These are phyloP conservation scores for Leccinum imitatum DNA, from an alignment of 768 basidiomycete genomes.

Conservation along the genomic window DNA sequence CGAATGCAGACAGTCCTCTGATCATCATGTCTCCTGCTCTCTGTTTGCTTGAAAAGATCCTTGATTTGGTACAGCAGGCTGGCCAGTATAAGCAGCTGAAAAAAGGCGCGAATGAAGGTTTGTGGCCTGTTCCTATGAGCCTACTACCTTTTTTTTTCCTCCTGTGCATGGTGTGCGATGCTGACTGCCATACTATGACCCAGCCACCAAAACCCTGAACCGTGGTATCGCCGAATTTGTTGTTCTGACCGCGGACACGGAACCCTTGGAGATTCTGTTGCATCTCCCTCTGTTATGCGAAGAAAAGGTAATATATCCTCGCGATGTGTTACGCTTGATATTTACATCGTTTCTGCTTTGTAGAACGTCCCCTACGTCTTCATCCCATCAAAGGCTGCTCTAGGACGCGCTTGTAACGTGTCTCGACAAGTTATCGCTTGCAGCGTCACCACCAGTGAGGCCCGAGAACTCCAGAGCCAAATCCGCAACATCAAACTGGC, in stretches of 20 bases:
- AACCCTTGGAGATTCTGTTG: slow-evolving; percentile 95
- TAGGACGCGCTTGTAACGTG: slow-evolving; percentile 95
- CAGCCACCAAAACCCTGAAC: slow-evolving; percentile 97
- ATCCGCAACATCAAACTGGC: slow-evolving; percentile 82
- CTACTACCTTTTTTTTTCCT: not conserved
- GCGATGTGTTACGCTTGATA: not conserved
- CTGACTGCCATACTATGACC: slow-evolving; percentile 8
- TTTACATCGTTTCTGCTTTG: slow-evolving; percentile 3
- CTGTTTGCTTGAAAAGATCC: slow-evolving; percentile 55
- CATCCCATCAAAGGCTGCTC: slow-evolving; percentile 90
- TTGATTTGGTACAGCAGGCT: slow-evolving; percentile 94
- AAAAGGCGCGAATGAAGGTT: slow-evolving; percentile 98
- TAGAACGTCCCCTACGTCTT: slow-evolving; percentile 97
- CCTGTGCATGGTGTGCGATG: not conserved
- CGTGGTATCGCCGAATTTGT: slow-evolving; percentile 98
- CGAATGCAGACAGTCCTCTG: not conserved
- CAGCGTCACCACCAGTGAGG: slow-evolving; percentile 95
- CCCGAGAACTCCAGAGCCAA: slow-evolving; percentile 85
- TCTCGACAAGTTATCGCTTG: slow-evolving; percentile 93
- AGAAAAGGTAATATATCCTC: slow-evolving; percentile 70
- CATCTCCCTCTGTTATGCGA: slow-evolving; percentile 97
- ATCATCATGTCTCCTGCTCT: not conserved
- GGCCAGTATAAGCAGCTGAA: slow-evolving; percentile 97
- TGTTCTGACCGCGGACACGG: slow-evolving; percentile 93
- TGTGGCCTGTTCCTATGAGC: slow-evolving; percentile 17